A percentile compares a stretch with the other conserved stretches of the same genome.
These are phyloP conservation scores for Microbotryum scabiosae DNA, from an alignment of 1,284 basidiomycete genomes.

Conservation along the genomic window DNA sequence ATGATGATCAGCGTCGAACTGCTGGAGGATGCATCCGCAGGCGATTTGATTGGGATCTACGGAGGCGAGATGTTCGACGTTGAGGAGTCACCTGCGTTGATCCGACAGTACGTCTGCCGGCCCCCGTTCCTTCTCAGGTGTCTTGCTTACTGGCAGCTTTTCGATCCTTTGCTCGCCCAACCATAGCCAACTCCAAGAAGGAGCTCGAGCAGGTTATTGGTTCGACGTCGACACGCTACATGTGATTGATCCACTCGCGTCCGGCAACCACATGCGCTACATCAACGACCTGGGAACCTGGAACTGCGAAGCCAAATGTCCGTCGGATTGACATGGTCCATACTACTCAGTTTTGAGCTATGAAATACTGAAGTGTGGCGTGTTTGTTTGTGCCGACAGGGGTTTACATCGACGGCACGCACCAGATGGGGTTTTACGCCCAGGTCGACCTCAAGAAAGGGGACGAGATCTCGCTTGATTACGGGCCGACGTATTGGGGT, in stretches of 20 bases:
- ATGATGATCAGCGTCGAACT: neutral
- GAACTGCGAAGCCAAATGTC: neutral
- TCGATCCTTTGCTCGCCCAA: no score
- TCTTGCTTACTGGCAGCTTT: neutral
- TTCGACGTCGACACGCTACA: conserved; percentile 1
- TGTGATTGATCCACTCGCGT: neutral
- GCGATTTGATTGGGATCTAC: conserved; percentile 6
- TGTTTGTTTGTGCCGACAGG: neutral
- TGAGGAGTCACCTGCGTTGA: neutral
- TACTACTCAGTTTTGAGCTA: no score
- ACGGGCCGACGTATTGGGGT: neutral
- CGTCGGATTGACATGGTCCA: no score
- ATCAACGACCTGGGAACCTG: conserved; percentile 1
- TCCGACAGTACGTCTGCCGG: neutral
- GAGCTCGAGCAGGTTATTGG: conserved; percentile 1
- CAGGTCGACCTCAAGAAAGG: neutral
- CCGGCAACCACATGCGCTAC: neutral
- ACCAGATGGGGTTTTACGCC: conserved; percentile 5
- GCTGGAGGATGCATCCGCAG: neutral
- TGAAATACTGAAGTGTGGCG: no score
- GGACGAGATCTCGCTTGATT: conserved; percentile 8
- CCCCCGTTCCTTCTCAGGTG: no score
- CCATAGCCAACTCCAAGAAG: no score
- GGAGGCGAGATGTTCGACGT: conserved; percentile 2
- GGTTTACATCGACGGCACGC: conserved; percentile 5